Conservation (phyloP, 352 stramenopile genomes). For the Globisporangium irregulare region DNA sequence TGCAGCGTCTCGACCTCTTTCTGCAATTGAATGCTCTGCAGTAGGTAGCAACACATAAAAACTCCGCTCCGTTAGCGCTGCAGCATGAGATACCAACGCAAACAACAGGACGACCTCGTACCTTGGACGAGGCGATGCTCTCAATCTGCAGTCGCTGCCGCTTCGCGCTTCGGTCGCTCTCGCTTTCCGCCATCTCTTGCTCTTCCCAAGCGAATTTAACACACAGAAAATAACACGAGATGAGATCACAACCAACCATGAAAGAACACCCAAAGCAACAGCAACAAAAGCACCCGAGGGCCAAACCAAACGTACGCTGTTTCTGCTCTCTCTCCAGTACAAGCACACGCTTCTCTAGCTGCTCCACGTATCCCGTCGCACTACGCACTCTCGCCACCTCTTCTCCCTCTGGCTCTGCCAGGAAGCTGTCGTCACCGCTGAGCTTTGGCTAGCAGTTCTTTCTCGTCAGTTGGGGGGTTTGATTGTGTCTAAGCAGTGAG, state of each 20-base stretch:
- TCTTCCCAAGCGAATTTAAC: slow-evolving; percentile 12
- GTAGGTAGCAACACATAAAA: background rate
- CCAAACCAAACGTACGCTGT: slow-evolving; percentile 26
- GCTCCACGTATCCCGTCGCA: slow-evolving; percentile 19
- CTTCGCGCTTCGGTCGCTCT: slow-evolving; percentile 35
- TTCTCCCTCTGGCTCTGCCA: slow-evolving; percentile 30
- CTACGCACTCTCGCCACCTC: slow-evolving; percentile 20
- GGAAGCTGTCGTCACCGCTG: slow-evolving; percentile 24
- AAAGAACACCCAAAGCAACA: slow-evolving; percentile 5
- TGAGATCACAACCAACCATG: background rate
- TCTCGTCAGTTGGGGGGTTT: slow-evolving; percentile 7
- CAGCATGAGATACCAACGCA: background rate
- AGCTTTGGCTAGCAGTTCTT: slow-evolving; percentile 9
- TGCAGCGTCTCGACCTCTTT: slow-evolving; percentile 51
- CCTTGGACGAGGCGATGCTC: slow-evolving; percentile 57
- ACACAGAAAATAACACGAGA: background rate
- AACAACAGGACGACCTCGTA: slow-evolving; percentile 14
- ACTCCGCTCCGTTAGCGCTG: background rate
- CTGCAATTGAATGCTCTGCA: slow-evolving; percentile 49
- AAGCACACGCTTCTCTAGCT: slow-evolving; percentile 34
- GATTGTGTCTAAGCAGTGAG: background rate
- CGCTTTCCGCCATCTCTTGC: slow-evolving; percentile 24
- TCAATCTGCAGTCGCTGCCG: slow-evolving; percentile 57
- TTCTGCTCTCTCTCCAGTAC: slow-evolving; percentile 32
- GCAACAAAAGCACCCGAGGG: background rate